Evolutionary conservation across 331 rosid species (phyloP), one percentile per base, ranked within the genome.

Genomic region (Acacia concinna): DNA sequence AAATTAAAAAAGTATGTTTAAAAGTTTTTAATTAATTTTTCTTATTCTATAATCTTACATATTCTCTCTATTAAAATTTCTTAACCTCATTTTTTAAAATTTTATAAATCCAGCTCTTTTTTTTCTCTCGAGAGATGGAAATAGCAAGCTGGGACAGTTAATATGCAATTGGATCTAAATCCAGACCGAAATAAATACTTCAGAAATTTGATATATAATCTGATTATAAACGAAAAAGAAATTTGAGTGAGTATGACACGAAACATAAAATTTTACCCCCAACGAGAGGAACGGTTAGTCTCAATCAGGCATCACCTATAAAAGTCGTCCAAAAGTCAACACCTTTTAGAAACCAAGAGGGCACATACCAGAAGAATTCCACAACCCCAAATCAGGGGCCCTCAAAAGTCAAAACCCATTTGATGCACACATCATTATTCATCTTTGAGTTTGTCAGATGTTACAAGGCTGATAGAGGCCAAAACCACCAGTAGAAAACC

Each of bases 401-500:
- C 30, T 38, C n/a, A n/a, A n/a, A n/a, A n/a, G n/a, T 18, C 31
- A 28, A 23, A 12, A 68, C 21, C 57, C 49, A 43, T 21, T 49
- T 13, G 21, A 38, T 68, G 2, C 49, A 38, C n/a, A 10, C 14
- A 25, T 15, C 70, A 32, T 46, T 6, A 51, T 79, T 51, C 32
- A 59, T 28, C 31, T n/a, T n/a, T n/a, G n/a, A n/a, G n/a, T n/a
- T 52, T 44, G 64, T 69, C 46, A 20, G n/a, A 40, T 38, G 31
- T 38, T 5, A 38, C 62, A 21, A 46, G 63, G 52, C 68, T 41
- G 32, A 66, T 35, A 30, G 63, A 44, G 32, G 71, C 62, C 56
- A 49, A 38, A 75, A 40, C 60, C 38, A 34, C 31, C 52, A 38
- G 43, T 59, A 68, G 52, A 85, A 49, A 46, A 17, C 81, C 76